Conservation (phyloP, 768 basidiomycete genomes). For the Hydnomerulius pinastri region DNA sequence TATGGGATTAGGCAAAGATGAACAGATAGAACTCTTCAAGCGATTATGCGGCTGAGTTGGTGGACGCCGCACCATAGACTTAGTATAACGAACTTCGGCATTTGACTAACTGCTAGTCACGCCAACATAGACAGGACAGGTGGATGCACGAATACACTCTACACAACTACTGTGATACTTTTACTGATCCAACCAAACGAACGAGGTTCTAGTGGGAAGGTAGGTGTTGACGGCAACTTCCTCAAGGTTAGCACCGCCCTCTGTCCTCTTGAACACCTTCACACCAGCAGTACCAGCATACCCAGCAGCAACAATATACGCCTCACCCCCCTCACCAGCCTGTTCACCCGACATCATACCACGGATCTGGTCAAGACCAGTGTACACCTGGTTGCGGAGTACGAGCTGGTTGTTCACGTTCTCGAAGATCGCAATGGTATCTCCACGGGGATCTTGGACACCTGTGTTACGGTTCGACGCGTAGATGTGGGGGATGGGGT, state of each 20-base stretch:
- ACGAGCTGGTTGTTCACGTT: slow-evolving; percentile 39
- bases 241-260: slow-evolving; percentile 52
- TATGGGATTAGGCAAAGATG: slow-evolving; percentile 63
- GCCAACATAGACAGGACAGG: too few species aligned
- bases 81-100: too few species aligned
- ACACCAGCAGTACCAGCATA: slow-evolving; percentile 56
- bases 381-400: slow-evolving; percentile 57
- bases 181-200: slow-evolving; percentile 42
- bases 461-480: slow-evolving; percentile 67
- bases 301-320: slow-evolving; percentile 57
- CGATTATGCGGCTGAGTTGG: slow-evolving; percentile 2
- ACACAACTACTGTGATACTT: background rate
- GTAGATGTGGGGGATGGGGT: slow-evolving; percentile 60
- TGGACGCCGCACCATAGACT: background rate
- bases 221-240: slow-evolving; percentile 56
- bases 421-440: slow-evolving; percentile 65
- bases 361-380: slow-evolving; percentile 61
- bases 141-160: too few species aligned
- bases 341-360: slow-evolving; percentile 61
- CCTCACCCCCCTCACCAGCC: slow-evolving; percentile 45
- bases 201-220: slow-evolving; percentile 51
- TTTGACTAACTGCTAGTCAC: too few species aligned
- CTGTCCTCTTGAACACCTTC: slow-evolving; percentile 54
- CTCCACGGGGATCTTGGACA: slow-evolving; percentile 52
- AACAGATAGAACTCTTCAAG: slow-evolving; percentile 47